Base-by-base conservation (phyloP, 306 rosid species). In the Glycine latifolia region DNA sequence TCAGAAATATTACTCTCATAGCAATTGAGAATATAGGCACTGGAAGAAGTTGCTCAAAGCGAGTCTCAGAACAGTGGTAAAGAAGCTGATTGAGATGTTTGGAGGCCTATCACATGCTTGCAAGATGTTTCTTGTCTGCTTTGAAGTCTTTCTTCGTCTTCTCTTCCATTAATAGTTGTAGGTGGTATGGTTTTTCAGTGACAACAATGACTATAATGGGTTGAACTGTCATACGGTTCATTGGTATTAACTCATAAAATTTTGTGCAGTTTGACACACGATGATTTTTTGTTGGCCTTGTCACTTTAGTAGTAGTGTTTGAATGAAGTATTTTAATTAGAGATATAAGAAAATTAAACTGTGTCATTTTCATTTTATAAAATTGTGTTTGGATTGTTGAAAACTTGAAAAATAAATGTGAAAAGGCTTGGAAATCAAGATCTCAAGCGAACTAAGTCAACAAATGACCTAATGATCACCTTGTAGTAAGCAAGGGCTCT, bases 21-120 rank as follows among this genome's bases (percentile, higher is more conserved):
- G 75, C 56, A 58, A 33, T 15, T 74, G 77, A 73, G 52, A 44
- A 16, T 7, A 17, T 39, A 39, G 33, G 77, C 66, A 11, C 11
- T 3, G 33, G 71, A 71, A 12, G 75, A 70, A 67, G 53, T 50
- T 77, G 53, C 82, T 80, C 58, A 63, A 49, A 43, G 54, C 76
- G 77, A 59, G 56, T 20, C 58, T 80, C 71, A 37, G 44, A 26
- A 70, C 15, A 47, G 39, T 6, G 39, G 81, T 68, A 37, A 31
- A 78, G 84, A 79, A 74, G 84, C 82, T 74, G 50, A 46, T 61
- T 68, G 80, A 56, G 47, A 73, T 37, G 16, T 72, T 46, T 37
- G 37, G 73, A 33, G 17, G 16, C 35, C 44, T 5, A 67, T 65
- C 35, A 81, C 46, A 60, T 50, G 17, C 70, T 55, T 8, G 46